A percentile compares a stretch with the other conserved stretches of the same genome.
These are phyloP conservation scores for Candida ipomoeae DNA, from an alignment of 805 yeast genomes.

Conservation along the genomic window DNA sequence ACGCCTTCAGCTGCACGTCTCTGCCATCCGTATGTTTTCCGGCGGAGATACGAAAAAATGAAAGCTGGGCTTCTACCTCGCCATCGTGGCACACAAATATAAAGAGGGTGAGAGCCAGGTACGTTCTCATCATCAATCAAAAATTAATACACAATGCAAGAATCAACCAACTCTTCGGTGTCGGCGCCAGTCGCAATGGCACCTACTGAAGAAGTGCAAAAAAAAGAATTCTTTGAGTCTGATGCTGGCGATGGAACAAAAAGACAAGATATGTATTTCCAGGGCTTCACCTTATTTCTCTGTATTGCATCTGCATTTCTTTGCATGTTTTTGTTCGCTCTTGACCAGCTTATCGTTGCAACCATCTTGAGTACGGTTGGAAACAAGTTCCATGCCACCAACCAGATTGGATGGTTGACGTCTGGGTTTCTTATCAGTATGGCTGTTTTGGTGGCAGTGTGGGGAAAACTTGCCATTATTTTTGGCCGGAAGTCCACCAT, in stretches of 20 bases:
- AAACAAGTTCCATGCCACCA: constrained; percentile 30
- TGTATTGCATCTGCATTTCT: constrained; percentile 27
- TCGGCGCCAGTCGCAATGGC: neutral
- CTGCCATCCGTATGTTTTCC: neutral
- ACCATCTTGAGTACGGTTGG: constrained; percentile 35
- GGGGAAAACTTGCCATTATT: constrained; percentile 35
- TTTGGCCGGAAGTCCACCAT: constrained; percentile 35
- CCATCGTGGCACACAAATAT: neutral
- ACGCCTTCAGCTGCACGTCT: neutral
- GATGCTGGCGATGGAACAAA: constrained; percentile 43
- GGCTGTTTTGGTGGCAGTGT: constrained; percentile 32
- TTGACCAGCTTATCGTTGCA: constrained; percentile 39
- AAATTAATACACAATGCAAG: neutral
- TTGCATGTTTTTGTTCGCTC: constrained; percentile 32
- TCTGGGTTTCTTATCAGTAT: constrained; percentile 35
- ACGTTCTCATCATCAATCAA: no score
- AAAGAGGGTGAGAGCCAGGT: neutral
- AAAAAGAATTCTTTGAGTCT: constrained; percentile 26
- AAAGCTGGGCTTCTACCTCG: neutral
- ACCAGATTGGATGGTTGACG: constrained; percentile 36
- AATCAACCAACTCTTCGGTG: neutral
- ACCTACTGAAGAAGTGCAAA: neutral
- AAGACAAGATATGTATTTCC: constrained; percentile 35
- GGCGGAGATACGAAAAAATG: neutral
- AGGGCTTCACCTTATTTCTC: constrained; percentile 23